Evolutionary conservation across 2,329 filamentous ascomycete genomes (phyloP).

Genomic region (Fusarium scirpi): DNA sequence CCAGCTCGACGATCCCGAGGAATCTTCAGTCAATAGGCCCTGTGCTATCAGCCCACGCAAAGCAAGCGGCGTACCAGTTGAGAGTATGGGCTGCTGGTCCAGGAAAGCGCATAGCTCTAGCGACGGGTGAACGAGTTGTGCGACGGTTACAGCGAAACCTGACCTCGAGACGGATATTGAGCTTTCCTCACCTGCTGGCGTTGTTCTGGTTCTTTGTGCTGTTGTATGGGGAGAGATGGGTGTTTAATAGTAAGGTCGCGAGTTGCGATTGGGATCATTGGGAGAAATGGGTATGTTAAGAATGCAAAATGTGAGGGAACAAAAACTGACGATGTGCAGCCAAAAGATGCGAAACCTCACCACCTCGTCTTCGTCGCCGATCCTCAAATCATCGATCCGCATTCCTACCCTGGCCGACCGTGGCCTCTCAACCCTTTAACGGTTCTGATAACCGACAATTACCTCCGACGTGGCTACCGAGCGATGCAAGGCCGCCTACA

Average conservation of each 20-base stretch:
- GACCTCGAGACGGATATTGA: slow-evolving; percentile 64
- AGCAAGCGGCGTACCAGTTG: slow-evolving; percentile 48
- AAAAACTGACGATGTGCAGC: slow-evolving; percentile 64
- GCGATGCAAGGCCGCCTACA: slow-evolving; percentile 78
- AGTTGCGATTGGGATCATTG: slow-evolving; percentile 86
- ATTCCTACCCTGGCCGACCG: slow-evolving; percentile 89
- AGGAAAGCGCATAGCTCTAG: slow-evolving; percentile 53
- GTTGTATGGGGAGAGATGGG: slow-evolving; percentile 86
- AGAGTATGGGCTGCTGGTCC: slow-evolving; percentile 58
- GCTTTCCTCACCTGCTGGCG: slow-evolving; percentile 75
- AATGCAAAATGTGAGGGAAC: neutral
- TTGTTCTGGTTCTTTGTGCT: slow-evolving; percentile 80
- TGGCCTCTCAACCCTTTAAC: slow-evolving; percentile 69
- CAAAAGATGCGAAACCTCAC: slow-evolving; percentile 81
- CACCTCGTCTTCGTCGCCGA: slow-evolving; percentile 88
- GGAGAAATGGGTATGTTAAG: slow-evolving; percentile 85
- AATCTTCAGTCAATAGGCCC: slow-evolving; percentile 41
- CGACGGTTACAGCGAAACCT: slow-evolving; percentile 57
- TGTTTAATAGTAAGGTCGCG: slow-evolving; percentile 77
- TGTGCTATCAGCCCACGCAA: slow-evolving; percentile 39
- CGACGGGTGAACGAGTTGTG: slow-evolving; percentile 46
- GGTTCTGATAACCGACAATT: slow-evolving; percentile 82
- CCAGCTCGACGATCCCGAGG: slow-evolving; percentile 27
- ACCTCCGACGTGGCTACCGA: slow-evolving; percentile 85
- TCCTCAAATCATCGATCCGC: slow-evolving; percentile 91